Conservation (phyloP, 495 filamentous ascomycete genomes). For the Neurospora sp. region DNA sequence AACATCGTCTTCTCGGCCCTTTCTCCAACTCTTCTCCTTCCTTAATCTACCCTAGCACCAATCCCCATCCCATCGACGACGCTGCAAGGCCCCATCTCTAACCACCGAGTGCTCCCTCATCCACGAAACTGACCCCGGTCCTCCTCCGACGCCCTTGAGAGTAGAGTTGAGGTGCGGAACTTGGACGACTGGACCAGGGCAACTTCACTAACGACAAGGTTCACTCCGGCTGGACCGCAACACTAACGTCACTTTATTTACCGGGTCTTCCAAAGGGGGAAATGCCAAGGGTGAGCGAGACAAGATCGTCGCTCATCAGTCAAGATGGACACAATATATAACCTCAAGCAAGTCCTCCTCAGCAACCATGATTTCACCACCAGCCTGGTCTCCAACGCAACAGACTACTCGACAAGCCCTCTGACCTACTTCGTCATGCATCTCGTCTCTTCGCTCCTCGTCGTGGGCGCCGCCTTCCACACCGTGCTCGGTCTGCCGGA, state of each 20-base stretch:
- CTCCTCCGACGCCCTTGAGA: background rate
- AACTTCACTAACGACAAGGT: background rate
- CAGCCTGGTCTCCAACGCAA: background rate
- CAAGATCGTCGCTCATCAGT: background rate
- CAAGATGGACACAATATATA: background rate
- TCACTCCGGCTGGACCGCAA: background rate
- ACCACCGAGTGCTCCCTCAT: background rate
- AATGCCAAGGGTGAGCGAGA: background rate
- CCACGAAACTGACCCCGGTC: background rate
- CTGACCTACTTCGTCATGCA: conserved; percentile 34
- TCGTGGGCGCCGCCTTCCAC: conserved; percentile 39
- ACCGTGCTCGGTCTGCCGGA: conserved; percentile 33
- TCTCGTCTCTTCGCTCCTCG: conserved; percentile 32
- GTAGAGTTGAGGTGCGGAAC: background rate
- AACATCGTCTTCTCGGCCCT: background rate
- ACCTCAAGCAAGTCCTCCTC: conserved; percentile 2
- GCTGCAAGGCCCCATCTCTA: background rate
- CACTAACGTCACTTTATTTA: background rate
- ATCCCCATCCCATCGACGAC: background rate
- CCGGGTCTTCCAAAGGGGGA: background rate
- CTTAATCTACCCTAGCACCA: background rate
- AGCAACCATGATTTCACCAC: background rate
- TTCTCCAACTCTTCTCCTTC: background rate
- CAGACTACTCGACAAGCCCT: conserved; percentile 11
- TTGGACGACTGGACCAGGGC: background rate